Evolutionary conservation across 805 yeast genomes (phyloP), one percentile per base, ranked within the genome.

Genomic region (Zygoascus flipseniorum): DNA sequence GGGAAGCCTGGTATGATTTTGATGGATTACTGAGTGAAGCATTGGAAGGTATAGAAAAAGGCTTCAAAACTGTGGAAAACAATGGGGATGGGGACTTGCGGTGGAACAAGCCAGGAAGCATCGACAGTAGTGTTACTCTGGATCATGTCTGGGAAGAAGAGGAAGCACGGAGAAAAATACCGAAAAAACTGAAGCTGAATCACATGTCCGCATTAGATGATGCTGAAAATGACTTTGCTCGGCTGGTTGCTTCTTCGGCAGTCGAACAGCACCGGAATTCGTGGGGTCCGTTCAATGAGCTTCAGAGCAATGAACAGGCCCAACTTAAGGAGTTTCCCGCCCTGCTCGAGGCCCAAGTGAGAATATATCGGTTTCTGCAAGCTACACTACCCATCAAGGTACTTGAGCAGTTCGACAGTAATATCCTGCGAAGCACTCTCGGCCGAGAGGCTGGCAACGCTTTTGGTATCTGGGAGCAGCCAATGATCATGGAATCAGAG

Each of bases 391-490:
- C 77, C 0, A 16, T 14, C 2, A 20, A 35, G 2, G 60, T 62
- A 1, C 56, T 56, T 18, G 58, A 75, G 31, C 72, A 70, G 39
- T 65, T 82, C 13, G 72, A 75, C 2, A 64, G 76, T 1, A 65
- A 65, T 1, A 56, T 56, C 4, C 65, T 82, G 16, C 69, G 86
- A 47, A 66, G 68, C 14, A 73, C 79, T 2, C 68, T 79, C 48
- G 88, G 87, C 1, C 69, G 76, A 42, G 84, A 82, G 58, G 76
- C 81, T 49, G 83, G 85, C 14, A 83, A 83, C 61, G 83, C 87
- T 0, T 83, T 83, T 65, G 88, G 88, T 1, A 79, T 82, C 20
- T 81, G 87, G 85, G 79, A 82, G 48, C 65, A 60, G 6, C 65
- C 71, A 14, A 58, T 68, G 1, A 66, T 58, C 6, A 67, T 63